Evolutionary conservation across 2,329 filamentous ascomycete genomes (phyloP), one percentile per base, ranked within the genome.

Genomic region (Talaromyces islandicus): DNA sequence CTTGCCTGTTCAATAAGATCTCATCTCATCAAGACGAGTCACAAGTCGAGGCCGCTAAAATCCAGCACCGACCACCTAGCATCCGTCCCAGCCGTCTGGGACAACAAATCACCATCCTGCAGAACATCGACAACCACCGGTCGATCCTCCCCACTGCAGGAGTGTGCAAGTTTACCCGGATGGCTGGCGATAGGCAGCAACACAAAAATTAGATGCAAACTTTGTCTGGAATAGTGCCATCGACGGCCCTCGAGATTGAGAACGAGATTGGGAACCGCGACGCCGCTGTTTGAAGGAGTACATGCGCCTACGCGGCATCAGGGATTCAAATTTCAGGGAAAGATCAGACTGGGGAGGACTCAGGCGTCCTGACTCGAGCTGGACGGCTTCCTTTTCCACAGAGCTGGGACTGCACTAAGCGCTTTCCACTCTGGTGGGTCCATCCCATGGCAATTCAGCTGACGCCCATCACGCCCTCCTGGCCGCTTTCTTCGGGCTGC

Each of bases 11-110:
- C 1, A 14, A 50, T 14, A 14, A 50, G 19, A 50, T 25, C 6
- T 50, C 43, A 50, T 25, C 6, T 50, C 43, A 10, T 24, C 19
- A 25, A 21, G 19, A 50, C 43, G 19, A 25, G 24, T 50, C 43
- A 50, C 50, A 54, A 50, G 6, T 14, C n/a, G 19, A 14, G 12
- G 10, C 4, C 10, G 43, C 24, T 19, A 52, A n/a, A 11, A 3
- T 4, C 24, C 48, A 52, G 24, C 48, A 14, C 27, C 21, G 14
- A 38, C 57, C 17, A 59, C 50, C 9, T 38, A 29, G 29, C 29
- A 50, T 54, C 46, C 41, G 57, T 57, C 25, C 59, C 54, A 57
- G 32, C 14, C 50, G 17, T 30, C 59, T 54, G 55, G 59, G 32
- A 43, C 43, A n/a, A 7, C 59, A 38, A 58, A 58, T 60, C 54